Evolutionary conservation across 768 basidiomycete species (phyloP).

Genomic region (Russula olivacea): DNA sequence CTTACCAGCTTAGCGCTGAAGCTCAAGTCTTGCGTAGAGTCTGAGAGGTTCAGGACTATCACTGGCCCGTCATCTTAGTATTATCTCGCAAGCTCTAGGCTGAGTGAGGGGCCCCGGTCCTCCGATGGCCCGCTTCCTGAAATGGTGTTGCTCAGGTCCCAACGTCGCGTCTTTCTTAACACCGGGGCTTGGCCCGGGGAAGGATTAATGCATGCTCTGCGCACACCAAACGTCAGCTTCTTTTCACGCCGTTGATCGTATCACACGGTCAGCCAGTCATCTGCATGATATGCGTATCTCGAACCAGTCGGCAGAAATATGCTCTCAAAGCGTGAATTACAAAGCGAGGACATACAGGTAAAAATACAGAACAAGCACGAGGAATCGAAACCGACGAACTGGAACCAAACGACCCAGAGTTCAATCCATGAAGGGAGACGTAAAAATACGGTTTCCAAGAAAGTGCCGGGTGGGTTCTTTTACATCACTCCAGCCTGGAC

Average conservation of each 20-base stretch:
- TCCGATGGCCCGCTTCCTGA: no score
- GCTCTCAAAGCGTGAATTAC: slow-evolving; percentile 7
- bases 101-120: no score
- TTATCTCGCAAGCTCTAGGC: no score
- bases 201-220: not conserved
- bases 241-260: no score
- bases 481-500: slow-evolving; percentile 9
- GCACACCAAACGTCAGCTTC: no score
- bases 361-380: slow-evolving; percentile 4
- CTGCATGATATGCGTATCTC: not conserved
- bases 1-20: no score
- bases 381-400: not conserved
- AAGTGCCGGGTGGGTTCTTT: not conserved
- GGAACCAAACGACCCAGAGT: not conserved
- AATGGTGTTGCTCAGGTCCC: no score
- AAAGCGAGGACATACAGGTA: slow-evolving; percentile 12
- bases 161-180: not conserved
- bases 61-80: no score
- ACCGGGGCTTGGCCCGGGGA: not conserved
- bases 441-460: slow-evolving; percentile 1
- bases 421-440: not conserved
- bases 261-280: no score
- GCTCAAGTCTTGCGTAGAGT: no score
- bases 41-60: no score
- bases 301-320: not conserved